phyloP scores from a whole-genome alignment of 257 asterid species.

The Ehretia macrophylla region DNA sequence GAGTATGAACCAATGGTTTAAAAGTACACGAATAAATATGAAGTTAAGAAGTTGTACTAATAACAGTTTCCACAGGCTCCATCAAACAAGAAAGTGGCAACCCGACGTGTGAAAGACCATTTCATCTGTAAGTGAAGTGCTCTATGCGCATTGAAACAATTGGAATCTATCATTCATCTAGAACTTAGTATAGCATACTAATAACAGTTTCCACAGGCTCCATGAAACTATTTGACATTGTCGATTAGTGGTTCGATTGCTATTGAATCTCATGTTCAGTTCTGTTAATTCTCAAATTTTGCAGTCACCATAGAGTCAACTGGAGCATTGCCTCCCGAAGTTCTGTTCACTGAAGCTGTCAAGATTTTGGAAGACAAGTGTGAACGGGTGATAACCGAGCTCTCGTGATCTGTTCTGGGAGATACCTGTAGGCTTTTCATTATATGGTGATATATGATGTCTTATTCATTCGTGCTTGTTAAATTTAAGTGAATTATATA shows the following conservation, averaged over 20 bases:
- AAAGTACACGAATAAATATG: too few species aligned
- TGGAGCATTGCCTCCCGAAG: conserved; percentile 87
- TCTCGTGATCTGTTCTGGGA: conserved; percentile 34
- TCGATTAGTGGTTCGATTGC: neutral
- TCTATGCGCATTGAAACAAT: neutral
- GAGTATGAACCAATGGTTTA: too few species aligned
- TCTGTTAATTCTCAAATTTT: neutral
- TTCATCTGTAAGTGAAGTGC: conserved; percentile 75
- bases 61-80: too few species aligned
- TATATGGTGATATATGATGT: too few species aligned
- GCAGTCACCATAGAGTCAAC: conserved; percentile 88
- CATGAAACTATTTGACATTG: neutral
- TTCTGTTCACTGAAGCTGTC: conserved; percentile 82
- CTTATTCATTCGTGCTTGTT: too few species aligned
- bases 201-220: neutral
- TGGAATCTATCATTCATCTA: neutral
- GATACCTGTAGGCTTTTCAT: conserved; percentile 5
- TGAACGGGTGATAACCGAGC: conserved; percentile 67
- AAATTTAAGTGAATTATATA: too few species aligned
- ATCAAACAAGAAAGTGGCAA: conserved; percentile 49
- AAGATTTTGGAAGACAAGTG: conserved; percentile 87
- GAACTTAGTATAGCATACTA: neutral
- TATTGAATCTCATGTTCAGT: neutral
- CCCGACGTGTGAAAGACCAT: conserved; percentile 84
- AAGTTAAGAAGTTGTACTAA: too few species aligned